A percentile compares a stretch with the other conserved stretches of the same genome.
Evolutionary conservation across 140 eudicot genomes (phyloP).

Genomic region (Stevia rebaudiana): DNA sequence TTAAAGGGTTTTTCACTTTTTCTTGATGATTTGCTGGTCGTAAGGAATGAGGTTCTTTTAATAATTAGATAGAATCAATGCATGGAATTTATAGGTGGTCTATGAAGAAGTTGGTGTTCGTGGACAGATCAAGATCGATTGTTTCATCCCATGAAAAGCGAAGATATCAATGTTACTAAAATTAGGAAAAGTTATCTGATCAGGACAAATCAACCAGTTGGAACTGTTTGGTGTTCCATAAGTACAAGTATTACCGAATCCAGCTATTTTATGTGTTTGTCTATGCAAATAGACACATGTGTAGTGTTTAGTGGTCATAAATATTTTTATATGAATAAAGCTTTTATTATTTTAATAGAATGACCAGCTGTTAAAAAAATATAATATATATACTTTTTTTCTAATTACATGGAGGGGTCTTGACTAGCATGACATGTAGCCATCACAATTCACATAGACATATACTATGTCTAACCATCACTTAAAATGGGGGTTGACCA

Average conservation of each 20-base stretch:
- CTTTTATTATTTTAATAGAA: no score
- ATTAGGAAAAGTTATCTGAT: conserved; percentile 26
- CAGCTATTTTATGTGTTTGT: background rate
- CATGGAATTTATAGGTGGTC: conserved; percentile 14
- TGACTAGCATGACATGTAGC: no score
- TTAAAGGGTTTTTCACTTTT: conserved; percentile 8
- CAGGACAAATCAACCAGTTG: conserved; percentile 13
- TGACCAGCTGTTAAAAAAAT: no score
- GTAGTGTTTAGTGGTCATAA: no score
- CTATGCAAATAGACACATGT: background rate
- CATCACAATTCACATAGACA: no score
- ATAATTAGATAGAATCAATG: conserved; percentile 6
- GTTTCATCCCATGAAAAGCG: conserved; percentile 72
- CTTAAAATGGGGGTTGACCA: no score
- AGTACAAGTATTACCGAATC: background rate
- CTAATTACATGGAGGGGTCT: no score
- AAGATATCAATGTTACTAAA: conserved; percentile 47
- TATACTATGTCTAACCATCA: no score
- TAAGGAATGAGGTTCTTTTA: conserved; percentile 9
- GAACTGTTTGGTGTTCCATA: background rate
- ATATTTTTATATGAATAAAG: no score
- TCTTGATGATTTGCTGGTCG: conserved; percentile 9
- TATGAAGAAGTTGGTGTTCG: background rate
- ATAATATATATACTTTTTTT: no score
- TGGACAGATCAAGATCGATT: conserved; percentile 41